Evolutionary conservation across 495 filamentous ascomycete species (phyloP), one percentile per base, ranked within the genome.

Genomic region (Trichoderma reesei): DNA sequence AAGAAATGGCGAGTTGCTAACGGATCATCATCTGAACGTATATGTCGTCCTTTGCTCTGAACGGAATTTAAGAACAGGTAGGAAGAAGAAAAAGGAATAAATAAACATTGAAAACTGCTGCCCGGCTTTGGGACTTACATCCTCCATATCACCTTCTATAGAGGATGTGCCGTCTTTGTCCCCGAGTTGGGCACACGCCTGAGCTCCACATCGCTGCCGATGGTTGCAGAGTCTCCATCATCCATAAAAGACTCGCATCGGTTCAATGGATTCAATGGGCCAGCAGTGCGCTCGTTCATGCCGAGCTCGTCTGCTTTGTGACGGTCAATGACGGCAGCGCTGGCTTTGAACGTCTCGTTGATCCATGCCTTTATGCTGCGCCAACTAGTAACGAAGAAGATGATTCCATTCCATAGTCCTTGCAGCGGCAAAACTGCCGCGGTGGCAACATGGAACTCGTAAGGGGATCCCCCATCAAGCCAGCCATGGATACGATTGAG

Each of bases 361-460:
- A 41, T 41, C 61, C 38, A 34, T 46, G 61, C 38, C 41, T 41
- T 42, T 37, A 63, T 7, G 6, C 54, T 37, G 63, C 31, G 6
- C 69, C 72, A 72, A 60, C 70, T 79, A 3, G 87, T 88, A 6
- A 80, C 81, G 60, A 88, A 79, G 74, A 91, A 94, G 59, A 93
- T 88, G 38, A 90, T 73, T 26, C 83, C 83, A 67, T 92, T 94
- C 86, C 88, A 91, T 64, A 91, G 86, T 11, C 90, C 90, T 68
- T 93, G 90, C 1, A 90, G 72, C 0, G 90, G 90, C 8, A 93
- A 77, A 0, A 92, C 88, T 42, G 89, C 78, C 1, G 86, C 83
- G 7, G 85, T 84, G 1, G 80, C 78, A 46, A 88, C 82, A 68
- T 88, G 86, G 42, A 91, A 79, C 5, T 73, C 79, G 68, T 86